Percentiles rank a stretch among this genome's conserved stretches.
Evolutionary conservation across 2,329 filamentous ascomycete genomes (phyloP).

Genomic region (Magnaporthiopsis rhizophila): DNA sequence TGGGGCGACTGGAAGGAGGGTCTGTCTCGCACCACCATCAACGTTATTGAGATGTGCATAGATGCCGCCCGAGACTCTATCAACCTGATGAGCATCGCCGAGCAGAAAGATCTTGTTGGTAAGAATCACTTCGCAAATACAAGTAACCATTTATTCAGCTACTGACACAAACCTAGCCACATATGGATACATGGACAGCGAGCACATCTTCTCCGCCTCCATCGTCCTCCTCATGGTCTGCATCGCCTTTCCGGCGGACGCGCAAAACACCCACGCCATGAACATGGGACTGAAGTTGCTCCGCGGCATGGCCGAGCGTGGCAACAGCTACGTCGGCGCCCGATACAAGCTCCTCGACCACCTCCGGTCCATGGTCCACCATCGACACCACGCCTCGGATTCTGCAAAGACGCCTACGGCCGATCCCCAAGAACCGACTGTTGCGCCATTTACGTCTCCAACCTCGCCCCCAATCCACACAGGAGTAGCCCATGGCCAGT

Average conservation of each 20-base stretch:
- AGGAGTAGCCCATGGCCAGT: not conserved
- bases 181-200: conserved; percentile 49
- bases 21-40: conserved; percentile 37
- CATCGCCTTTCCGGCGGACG: conserved; percentile 39
- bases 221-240: conserved; percentile 48
- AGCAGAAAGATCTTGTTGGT: conserved; percentile 37
- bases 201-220: conserved; percentile 46
- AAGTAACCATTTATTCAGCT: not conserved
- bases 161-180: conserved; percentile 27
- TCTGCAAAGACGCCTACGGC: not conserved
- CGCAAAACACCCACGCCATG: conserved; percentile 30
- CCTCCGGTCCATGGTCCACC: conserved; percentile 18
- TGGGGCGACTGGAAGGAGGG: conserved; percentile 35
- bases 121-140: not conserved
- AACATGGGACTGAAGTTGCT: conserved; percentile 39
- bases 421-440: not conserved
- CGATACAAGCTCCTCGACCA: conserved; percentile 25
- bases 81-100: conserved; percentile 38
- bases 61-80: conserved; percentile 40
- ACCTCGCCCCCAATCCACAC: not conserved
- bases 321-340: conserved; percentile 39
- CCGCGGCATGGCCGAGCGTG: conserved; percentile 40
- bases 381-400: not conserved
- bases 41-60: conserved; percentile 44
- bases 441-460: not conserved